A percentile compares a stretch with the other conserved stretches of the same genome.
These are phyloP conservation scores for Zymoseptoria tritici DNA, from an alignment of 2,329 filamentous ascomycete species.

Conservation along the genomic window DNA sequence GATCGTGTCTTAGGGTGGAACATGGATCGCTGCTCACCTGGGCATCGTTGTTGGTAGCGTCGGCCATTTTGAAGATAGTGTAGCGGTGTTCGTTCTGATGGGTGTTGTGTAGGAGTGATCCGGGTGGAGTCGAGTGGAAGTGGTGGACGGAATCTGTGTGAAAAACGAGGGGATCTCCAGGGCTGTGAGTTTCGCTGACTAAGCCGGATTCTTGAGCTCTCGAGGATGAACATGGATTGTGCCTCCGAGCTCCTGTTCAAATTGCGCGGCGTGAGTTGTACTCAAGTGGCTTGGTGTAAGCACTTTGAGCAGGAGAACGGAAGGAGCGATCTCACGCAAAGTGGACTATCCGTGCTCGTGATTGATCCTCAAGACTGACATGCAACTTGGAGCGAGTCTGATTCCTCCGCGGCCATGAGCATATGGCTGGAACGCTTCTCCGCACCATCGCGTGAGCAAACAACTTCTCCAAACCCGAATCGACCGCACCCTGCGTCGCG, in stretches of 20 bases:
- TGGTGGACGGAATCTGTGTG: too few species aligned
- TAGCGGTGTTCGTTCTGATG: slow-evolving; percentile 26
- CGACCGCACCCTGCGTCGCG: slow-evolving; percentile 66
- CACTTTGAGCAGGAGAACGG: too few species aligned
- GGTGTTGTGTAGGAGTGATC: slow-evolving; percentile 2
- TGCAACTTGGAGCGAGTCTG: neutral
- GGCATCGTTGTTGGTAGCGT: slow-evolving; percentile 43
- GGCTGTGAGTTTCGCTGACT: too few species aligned
- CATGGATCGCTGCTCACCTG: slow-evolving; percentile 45
- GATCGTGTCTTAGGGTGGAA: neutral
- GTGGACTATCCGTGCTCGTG: too few species aligned
- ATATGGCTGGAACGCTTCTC: slow-evolving; percentile 93
- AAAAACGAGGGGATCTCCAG: neutral
- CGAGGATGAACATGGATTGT: too few species aligned
- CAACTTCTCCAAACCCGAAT: slow-evolving; percentile 54
- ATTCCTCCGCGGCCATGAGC: neutral
- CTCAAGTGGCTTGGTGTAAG: too few species aligned
- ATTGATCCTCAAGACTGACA: neutral
- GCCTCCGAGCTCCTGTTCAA: too few species aligned
- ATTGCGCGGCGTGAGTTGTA: too few species aligned
- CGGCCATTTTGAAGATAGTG: slow-evolving; percentile 52
- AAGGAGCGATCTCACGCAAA: too few species aligned
- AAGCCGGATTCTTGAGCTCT: too few species aligned
- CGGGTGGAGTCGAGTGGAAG: too few species aligned
- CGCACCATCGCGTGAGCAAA: slow-evolving; percentile 62